A percentile compares a stretch with the other conserved stretches of the same genome.
Conservation (phyloP, 306 rosid species). For the Canavalia gladiata region DNA sequence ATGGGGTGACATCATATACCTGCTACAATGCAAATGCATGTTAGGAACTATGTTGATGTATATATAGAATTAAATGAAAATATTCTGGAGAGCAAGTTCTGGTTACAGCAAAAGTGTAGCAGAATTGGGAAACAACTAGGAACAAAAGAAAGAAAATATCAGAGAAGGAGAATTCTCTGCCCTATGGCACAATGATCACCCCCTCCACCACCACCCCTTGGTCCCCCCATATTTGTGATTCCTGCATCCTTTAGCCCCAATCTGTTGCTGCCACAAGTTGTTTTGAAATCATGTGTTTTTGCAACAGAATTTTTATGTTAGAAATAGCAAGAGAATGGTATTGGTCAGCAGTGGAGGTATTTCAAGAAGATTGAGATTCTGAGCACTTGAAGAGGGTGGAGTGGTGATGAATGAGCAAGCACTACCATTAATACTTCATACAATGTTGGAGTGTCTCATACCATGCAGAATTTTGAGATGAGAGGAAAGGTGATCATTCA, state of each 20-base stretch:
- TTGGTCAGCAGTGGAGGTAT: not conserved
- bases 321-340: not conserved
- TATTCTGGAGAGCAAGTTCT: too few species aligned
- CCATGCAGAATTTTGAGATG: not conserved
- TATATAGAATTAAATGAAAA: not conserved
- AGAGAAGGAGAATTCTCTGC: too few species aligned
- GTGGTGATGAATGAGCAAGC: not conserved
- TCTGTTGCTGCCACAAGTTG: too few species aligned
- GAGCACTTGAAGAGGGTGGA: not conserved
- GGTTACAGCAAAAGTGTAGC: too few species aligned
- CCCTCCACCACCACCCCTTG: too few species aligned
- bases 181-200: too few species aligned
- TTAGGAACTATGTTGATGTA: not conserved
- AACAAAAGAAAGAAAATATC: too few species aligned
- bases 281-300: too few species aligned
- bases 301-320: not conserved
- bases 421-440: not conserved
- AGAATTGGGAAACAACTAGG: too few species aligned
- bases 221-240: too few species aligned
- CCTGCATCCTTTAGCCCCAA: too few species aligned
- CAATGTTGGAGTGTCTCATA: not conserved
- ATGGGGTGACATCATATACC: conserved; percentile 92
- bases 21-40: conserved; percentile 44
- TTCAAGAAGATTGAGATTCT: conserved; percentile 6
- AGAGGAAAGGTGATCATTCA: conserved; percentile 1